Evolutionary conservation across 768 basidiomycete genomes (phyloP).

Genomic region (Tricholomella constricta): DNA sequence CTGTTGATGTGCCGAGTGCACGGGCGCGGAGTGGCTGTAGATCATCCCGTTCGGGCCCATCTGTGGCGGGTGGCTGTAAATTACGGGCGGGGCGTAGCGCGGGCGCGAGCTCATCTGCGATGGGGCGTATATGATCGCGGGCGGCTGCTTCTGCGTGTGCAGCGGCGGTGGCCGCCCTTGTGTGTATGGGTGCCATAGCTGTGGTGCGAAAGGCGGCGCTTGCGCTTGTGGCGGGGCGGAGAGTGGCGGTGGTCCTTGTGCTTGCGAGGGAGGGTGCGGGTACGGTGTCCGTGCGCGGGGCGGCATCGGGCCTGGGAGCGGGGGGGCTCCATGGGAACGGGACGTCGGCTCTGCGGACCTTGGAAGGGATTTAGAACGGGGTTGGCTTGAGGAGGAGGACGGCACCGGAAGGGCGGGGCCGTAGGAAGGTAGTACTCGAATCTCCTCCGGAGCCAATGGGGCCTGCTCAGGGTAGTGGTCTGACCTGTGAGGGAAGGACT

Average conservation of each 20-base stretch:
- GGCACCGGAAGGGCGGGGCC: slow-evolving; percentile 36
- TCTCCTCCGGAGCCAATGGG: slow-evolving; percentile 57
- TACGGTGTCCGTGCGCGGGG: slow-evolving; percentile 20
- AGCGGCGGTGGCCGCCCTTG: slow-evolving; percentile 26
- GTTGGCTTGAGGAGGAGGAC: slow-evolving; percentile 35
- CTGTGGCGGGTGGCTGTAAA: slow-evolving; percentile 56
- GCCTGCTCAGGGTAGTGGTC: slow-evolving; percentile 19
- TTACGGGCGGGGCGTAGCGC: slow-evolving; percentile 61
- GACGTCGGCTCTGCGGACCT: slow-evolving; percentile 30
- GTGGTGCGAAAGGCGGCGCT: slow-evolving; percentile 16
- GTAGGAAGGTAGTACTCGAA: slow-evolving; percentile 59
- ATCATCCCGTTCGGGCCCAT: slow-evolving; percentile 62
- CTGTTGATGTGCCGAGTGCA: slow-evolving; percentile 37
- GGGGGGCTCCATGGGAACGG: slow-evolving; percentile 22
- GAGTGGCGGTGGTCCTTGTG: slow-evolving; percentile 5
- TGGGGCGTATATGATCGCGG: slow-evolving; percentile 62
- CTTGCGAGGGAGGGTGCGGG: slow-evolving; percentile 1
- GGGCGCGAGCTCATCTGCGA: slow-evolving; percentile 43
- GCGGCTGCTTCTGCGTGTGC: slow-evolving; percentile 46
- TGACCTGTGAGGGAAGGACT: slow-evolving; percentile 28
- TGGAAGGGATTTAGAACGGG: slow-evolving; percentile 50
- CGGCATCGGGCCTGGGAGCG: slow-evolving; percentile 24
- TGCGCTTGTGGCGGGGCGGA: neutral
- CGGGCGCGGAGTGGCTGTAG: slow-evolving; percentile 69
- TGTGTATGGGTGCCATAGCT: slow-evolving; percentile 37